phyloP scores from a whole-genome alignment of 129 eudicot species.

The Flaveria robusta region DNA sequence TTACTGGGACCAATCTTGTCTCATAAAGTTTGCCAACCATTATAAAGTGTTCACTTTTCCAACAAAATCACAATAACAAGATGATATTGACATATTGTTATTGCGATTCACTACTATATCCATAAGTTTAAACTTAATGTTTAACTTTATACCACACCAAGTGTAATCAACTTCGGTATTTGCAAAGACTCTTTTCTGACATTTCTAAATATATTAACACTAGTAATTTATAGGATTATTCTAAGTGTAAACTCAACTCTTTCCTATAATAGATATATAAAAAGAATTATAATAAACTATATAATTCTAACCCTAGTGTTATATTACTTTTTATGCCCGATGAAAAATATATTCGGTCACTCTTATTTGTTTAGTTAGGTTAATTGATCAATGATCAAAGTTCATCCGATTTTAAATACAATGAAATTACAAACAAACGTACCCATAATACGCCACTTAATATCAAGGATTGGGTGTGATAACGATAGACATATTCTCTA shows the following conservation, averaged over 20 bases:
- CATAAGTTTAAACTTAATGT: constrained; percentile 3
- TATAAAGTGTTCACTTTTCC: constrained; percentile 15
- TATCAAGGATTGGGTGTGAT: no score
- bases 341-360: no score
- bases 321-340: no score
- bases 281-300: neutral
- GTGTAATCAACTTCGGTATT: neutral
- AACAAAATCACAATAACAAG: constrained; percentile 25
- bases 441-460: no score
- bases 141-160: neutral
- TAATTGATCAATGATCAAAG: neutral
- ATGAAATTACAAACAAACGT: no score
- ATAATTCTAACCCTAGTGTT: no score
- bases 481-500: no score
- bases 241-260: neutral
- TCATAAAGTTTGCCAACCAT: constrained; percentile 35
- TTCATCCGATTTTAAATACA: neutral
- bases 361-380: no score
- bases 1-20: constrained; percentile 41
- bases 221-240: neutral
- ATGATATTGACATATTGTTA: constrained; percentile 15
- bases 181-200: neutral
- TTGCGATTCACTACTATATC: constrained; percentile 2
- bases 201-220: neutral
- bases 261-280: neutral